Percentiles rank a stretch among this genome's conserved stretches.
Conservation (phyloP, 768 basidiomycete species). For the Clitopilus passeckerianus region DNA sequence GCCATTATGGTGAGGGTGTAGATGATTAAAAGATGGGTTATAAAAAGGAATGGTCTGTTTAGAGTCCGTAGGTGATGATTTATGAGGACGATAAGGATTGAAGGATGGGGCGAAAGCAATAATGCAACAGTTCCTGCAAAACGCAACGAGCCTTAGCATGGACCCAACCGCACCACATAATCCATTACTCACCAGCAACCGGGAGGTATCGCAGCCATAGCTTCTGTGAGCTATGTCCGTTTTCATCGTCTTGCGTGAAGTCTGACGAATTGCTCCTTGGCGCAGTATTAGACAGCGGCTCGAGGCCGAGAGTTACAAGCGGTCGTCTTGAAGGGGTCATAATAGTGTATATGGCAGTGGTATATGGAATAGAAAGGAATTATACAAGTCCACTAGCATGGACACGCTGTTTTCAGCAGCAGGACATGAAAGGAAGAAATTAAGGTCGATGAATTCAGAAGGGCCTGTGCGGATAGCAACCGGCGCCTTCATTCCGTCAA, state of each 20-base stretch:
- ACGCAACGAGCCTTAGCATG: not conserved
- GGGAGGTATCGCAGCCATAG: constrained; percentile 58
- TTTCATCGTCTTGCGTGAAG: not conserved
- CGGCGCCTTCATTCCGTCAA: constrained; percentile 1
- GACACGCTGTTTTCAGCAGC: not conserved
- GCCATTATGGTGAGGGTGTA: constrained; percentile 67
- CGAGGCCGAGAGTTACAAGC: constrained; percentile 16
- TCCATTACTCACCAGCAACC: too few relatives aligned
- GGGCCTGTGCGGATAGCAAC: constrained; percentile 5
- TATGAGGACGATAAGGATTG: constrained; percentile 61
- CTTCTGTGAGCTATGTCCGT: constrained; percentile 29
- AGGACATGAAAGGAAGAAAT: not conserved
- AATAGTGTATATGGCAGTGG: not conserved
- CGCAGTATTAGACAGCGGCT: constrained; percentile 7
- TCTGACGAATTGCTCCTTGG: not conserved
- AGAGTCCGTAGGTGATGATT: constrained; percentile 60
- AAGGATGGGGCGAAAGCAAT: constrained; percentile 72
- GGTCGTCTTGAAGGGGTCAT: constrained; percentile 14
- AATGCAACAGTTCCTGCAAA: constrained; percentile 38
- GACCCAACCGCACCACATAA: constrained; percentile 39
- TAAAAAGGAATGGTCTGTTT: constrained; percentile 39
- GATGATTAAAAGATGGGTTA: constrained; percentile 49
- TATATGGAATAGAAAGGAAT: not conserved
- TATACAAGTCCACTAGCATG: constrained; percentile 7
- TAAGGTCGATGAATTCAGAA: not conserved